These are phyloP conservation scores for Verticillium zaregamsianum DNA, from an alignment of 2,329 filamentous ascomycete species.

Conservation along the genomic window DNA sequence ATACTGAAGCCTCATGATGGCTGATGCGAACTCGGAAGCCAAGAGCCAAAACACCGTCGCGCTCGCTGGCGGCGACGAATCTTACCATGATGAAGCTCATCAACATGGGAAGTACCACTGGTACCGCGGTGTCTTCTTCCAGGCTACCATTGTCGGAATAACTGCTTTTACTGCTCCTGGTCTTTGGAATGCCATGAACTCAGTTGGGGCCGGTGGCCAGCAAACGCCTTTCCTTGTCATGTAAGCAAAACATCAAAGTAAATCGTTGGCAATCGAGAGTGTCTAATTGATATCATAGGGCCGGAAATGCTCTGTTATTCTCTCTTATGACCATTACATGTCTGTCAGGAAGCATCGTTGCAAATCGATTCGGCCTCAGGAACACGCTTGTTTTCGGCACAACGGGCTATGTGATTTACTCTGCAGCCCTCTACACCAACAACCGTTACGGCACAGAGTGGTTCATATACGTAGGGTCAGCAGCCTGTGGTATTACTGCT, in stretches of 20 bases:
- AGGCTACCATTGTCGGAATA: slow-evolving; percentile 19
- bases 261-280: too few relatives aligned
- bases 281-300: slow-evolving; percentile 12
- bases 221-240: slow-evolving; percentile 24
- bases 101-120: slow-evolving; percentile 11
- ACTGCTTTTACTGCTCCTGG: slow-evolving; percentile 22
- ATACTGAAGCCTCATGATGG: neutral
- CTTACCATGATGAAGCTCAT: neutral
- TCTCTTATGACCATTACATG: slow-evolving; percentile 29
- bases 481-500: slow-evolving; percentile 16
- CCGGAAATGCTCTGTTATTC: slow-evolving; percentile 31
- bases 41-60: neutral
- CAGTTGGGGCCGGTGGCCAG: slow-evolving; percentile 22
- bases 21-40: neutral
- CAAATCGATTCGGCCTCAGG: slow-evolving; percentile 26
- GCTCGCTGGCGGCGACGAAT: neutral
- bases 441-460: slow-evolving; percentile 21
- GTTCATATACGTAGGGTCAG: slow-evolving; percentile 18
- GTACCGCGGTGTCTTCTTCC: slow-evolving; percentile 22
- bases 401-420: slow-evolving; percentile 28
- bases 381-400: slow-evolving; percentile 28
- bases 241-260: slow-evolving; percentile 5
- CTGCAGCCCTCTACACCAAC: slow-evolving; percentile 30
- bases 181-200: slow-evolving; percentile 25
- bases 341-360: slow-evolving; percentile 25